A percentile compares a stretch with the other conserved stretches of the same genome.
These are phyloP conservation scores for Microdochium nivale DNA, from an alignment of 2,329 filamentous ascomycete species.

Conservation along the genomic window DNA sequence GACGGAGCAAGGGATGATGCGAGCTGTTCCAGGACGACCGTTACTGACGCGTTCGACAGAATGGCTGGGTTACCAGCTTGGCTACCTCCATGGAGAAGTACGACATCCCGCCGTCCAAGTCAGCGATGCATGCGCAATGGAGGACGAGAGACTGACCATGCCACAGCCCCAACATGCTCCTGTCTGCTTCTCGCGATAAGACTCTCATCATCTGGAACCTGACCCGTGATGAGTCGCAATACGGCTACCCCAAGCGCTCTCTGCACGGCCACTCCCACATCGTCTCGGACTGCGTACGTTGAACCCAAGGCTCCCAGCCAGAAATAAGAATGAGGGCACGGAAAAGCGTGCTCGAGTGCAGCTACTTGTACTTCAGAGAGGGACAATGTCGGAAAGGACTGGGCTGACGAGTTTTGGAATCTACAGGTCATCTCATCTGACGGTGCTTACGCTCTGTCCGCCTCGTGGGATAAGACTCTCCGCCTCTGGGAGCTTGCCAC, in stretches of 20 bases:
- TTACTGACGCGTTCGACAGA: conserved; percentile 33
- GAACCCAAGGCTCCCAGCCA: conserved; percentile 4
- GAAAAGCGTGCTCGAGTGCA: conserved; percentile 1
- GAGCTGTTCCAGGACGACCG: conserved; percentile 1
- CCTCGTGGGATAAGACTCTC: conserved; percentile 99
- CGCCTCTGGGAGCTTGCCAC: conserved; percentile 98
- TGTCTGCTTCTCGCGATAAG: conserved; percentile 97
- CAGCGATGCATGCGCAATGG: neutral
- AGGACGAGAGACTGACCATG: conserved; percentile 7
- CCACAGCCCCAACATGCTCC: conserved; percentile 93
- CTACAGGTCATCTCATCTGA: conserved; percentile 95
- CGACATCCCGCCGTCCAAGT: conserved; percentile 20
- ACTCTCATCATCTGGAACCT: conserved; percentile 99
- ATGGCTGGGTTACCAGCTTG: conserved; percentile 98
- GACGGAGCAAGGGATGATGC: neutral
- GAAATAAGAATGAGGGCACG: conserved; percentile 2
- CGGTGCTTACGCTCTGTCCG: conserved; percentile 96
- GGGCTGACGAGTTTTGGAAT: conserved; percentile 20
- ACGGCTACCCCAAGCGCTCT: conserved; percentile 98
- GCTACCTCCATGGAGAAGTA: conserved; percentile 99
- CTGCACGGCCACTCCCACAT: conserved; percentile 99
- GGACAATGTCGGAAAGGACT: conserved; percentile 6
- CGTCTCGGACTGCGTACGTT: conserved; percentile 98
- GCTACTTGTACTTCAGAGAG: conserved; percentile 3
- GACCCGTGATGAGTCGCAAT: conserved; percentile 94